Evolutionary conservation across 495 filamentous ascomycete genomes (phyloP).

Genomic region (Aspergillus egyptiacus): DNA sequence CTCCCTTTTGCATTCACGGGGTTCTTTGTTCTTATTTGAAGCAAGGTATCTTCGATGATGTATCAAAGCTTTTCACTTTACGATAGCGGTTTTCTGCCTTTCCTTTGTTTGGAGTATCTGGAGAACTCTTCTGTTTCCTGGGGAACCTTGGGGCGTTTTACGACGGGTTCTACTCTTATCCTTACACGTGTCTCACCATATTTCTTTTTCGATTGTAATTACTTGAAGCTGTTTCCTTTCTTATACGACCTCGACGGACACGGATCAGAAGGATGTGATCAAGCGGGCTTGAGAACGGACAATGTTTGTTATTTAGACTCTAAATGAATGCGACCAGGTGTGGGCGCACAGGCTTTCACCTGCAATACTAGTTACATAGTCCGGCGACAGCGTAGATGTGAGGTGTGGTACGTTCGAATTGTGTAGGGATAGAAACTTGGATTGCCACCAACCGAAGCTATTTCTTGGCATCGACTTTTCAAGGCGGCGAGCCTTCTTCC

Average conservation of each 20-base stretch:
- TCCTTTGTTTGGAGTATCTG: conserved; percentile 24
- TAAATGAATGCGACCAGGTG: conserved; percentile 15
- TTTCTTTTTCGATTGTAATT: conserved; percentile 18
- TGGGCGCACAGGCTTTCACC: no score
- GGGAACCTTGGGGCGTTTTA: conserved; percentile 18
- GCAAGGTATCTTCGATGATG: conserved; percentile 23
- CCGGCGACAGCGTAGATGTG: no score
- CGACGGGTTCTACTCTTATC: conserved; percentile 9
- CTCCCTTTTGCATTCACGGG: conserved; percentile 12
- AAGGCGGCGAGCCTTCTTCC: background rate
- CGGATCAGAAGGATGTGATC: conserved; percentile 20
- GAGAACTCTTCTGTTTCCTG: conserved; percentile 13
- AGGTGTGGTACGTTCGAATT: no score
- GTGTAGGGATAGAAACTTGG: no score
- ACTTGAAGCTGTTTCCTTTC: conserved; percentile 12
- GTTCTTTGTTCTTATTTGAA: conserved; percentile 17
- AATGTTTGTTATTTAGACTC: conserved; percentile 23
- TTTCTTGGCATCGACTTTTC: background rate
- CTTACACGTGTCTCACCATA: conserved; percentile 11
- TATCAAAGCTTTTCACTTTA: conserved; percentile 8
- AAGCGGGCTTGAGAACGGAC: conserved; percentile 26
- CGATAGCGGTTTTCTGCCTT: conserved; percentile 13
- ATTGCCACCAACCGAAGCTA: background rate
- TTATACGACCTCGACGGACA: conserved; percentile 13
- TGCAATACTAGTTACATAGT: no score